Percentiles rank a stretch among this genome's conserved stretches.
Conservation (phyloP, 2,329 filamentous ascomycete genomes). For the Cladosporium colombiae region DNA sequence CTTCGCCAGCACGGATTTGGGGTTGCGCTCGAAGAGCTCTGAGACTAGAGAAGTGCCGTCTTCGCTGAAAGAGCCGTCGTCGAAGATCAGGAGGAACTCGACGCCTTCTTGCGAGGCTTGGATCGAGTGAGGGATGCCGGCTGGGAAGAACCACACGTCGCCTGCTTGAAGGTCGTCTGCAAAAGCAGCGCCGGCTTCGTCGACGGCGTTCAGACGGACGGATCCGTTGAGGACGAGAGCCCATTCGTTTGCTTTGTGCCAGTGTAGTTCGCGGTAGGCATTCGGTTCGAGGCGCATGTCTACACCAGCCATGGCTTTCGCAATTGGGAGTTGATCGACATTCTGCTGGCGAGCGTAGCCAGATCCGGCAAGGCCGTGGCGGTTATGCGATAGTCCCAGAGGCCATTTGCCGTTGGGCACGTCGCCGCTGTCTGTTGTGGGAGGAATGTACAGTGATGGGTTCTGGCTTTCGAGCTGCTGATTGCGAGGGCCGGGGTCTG, state of each 20-base stretch:
- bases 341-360: slow-evolving; percentile 48
- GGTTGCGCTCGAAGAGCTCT: slow-evolving; percentile 33
- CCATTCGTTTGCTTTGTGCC: slow-evolving; percentile 39
- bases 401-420: slow-evolving; percentile 46
- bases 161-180: slow-evolving; percentile 36
- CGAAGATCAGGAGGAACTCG: slow-evolving; percentile 63
- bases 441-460: slow-evolving; percentile 42
- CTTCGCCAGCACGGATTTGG: slow-evolving; percentile 45
- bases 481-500: slow-evolving; percentile 42
- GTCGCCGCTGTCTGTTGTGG: slow-evolving; percentile 43
- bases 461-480: slow-evolving; percentile 42
- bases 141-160: slow-evolving; percentile 31
- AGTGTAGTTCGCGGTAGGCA: slow-evolving; percentile 39
- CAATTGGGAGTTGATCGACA: slow-evolving; percentile 40
- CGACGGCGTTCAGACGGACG: slow-evolving; percentile 34
- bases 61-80: slow-evolving; percentile 60
- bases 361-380: slow-evolving; percentile 42
- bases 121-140: slow-evolving; percentile 35
- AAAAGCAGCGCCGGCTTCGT: slow-evolving; percentile 37
- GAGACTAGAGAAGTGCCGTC: slow-evolving; percentile 61
- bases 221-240: slow-evolving; percentile 35
- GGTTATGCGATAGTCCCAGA: slow-evolving; percentile 43
- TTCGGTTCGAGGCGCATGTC: slow-evolving; percentile 42
- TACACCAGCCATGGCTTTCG: slow-evolving; percentile 46
- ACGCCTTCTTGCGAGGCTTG: slow-evolving; percentile 52